Base-by-base conservation (phyloP, 345 rosid genomes). In the Arabidopsis arenosa region DNA sequence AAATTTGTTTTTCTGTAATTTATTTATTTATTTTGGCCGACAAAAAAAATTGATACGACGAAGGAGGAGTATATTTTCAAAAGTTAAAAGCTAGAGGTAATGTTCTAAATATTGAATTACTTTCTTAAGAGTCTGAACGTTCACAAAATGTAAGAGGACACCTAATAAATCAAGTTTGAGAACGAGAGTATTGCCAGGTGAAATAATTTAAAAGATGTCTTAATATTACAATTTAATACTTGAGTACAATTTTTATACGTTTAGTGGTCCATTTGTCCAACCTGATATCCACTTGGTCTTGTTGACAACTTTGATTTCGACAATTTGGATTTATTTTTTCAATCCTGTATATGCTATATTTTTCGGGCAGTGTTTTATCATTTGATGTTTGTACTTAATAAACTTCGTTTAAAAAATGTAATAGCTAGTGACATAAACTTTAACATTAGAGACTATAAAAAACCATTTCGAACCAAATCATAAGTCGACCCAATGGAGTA, bases 211-310 rank as follows among this genome's bases (percentile, higher is more conserved):
- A 12, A 56, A 63, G 36, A 12, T 41, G 13, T 9, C 8, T 54
- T 53, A 4, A 15, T 15, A 32, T 33, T 33, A 18, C 21, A 18
- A 54, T 32, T 17, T 40, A 32, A 13, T 43, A 28, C 5, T 43
- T 37, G 59, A 44, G n/a, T 21, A 64, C 71, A 36, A 14, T 23
- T 60, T 21, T 30, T 36, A 52, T 30, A 63, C 9, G 28, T 51
- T 51, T 32, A 44, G 40, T 74, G 55, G 71, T 56, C 78, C 78
- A 56, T 55, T 55, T 74, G 58, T 65, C 40, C 18, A 43, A 56
- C 51, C 39, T 56, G 66, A 56, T 74, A 45, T 56, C 72, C 72
- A 65, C 72, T 65, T 66, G 72, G 66, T 64, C 66, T 74, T 56
- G 59, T 65, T 45, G 72, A 47, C 66, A 66, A 74, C 66, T 39